phyloP scores from a whole-genome alignment of 139 green algal species.

The Chlorella sp. region DNA sequence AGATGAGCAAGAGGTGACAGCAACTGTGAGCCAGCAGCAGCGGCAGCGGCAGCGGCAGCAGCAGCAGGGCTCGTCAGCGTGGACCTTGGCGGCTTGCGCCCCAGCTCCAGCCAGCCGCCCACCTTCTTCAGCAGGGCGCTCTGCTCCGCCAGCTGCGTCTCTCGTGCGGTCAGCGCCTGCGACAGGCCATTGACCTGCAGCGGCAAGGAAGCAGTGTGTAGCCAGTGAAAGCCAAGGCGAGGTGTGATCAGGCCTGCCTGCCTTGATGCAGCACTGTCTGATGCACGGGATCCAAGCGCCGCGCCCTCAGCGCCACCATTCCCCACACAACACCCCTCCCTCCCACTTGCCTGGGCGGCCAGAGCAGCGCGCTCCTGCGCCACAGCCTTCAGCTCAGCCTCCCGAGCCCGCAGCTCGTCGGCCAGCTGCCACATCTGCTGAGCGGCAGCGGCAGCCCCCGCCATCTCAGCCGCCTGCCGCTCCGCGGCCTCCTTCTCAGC shows the following conservation, averaged over 20 bases:
- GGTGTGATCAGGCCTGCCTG: no score
- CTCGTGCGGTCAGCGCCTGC: not conserved
- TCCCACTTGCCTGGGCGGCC: not conserved
- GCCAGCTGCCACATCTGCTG: slow-evolving; percentile 6
- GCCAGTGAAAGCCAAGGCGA: no score
- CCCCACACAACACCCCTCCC: not conserved
- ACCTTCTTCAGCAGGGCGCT: slow-evolving; percentile 29
- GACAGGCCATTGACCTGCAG: not conserved
- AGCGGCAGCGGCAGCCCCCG: not conserved
- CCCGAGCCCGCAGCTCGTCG: not conserved
- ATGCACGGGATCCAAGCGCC: no score
- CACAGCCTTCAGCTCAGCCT: slow-evolving; percentile 20
- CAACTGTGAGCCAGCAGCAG: no score
- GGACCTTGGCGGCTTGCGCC: no score
- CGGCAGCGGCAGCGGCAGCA: no score
- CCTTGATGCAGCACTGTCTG: no score
- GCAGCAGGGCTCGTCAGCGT: no score
- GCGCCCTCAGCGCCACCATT: not conserved
- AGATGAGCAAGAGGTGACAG: no score
- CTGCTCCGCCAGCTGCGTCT: slow-evolving; percentile 19
- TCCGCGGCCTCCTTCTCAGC: not conserved
- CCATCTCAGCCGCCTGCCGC: not conserved
- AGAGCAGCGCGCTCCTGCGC: not conserved
- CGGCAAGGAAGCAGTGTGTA: not conserved
- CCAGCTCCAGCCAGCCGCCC: no score